These are phyloP conservation scores for Angophora floribunda DNA, from an alignment of 345 rosid genomes.

Conservation along the genomic window DNA sequence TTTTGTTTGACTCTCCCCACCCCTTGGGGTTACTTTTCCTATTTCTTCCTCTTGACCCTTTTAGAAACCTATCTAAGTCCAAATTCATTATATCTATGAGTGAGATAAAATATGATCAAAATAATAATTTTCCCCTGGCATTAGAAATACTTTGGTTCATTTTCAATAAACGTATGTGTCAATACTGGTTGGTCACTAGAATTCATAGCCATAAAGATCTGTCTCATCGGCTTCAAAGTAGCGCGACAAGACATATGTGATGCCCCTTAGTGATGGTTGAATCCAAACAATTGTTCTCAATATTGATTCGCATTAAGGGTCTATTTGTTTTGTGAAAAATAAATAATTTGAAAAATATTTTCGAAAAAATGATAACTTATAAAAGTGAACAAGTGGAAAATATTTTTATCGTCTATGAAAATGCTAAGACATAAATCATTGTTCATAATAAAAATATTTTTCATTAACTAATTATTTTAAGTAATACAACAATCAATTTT, in stretches of 20 bases:
- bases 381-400: background rate
- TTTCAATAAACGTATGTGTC: background rate
- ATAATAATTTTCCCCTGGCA: background rate
- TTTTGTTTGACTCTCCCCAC: background rate
- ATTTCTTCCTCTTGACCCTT: too few relatives aligned
- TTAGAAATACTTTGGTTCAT: background rate
- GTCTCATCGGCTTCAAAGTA: background rate
- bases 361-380: background rate
- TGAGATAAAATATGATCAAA: background rate
- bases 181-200: background rate
- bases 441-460: background rate
- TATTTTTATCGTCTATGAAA: accelerated
- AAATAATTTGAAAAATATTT: background rate
- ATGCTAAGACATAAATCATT: background rate
- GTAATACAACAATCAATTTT: background rate
- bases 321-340: background rate
- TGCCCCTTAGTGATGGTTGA: background rate
- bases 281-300: background rate
- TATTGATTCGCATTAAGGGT: background rate
- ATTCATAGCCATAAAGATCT: background rate
- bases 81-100: too few relatives aligned
- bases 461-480: background rate
- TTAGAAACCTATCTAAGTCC: too few relatives aligned
- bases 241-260: background rate
- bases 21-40: too few relatives aligned